phyloP scores from a whole-genome alignment of 2,329 filamentous ascomycete species.

The Penicillium sp. region DNA sequence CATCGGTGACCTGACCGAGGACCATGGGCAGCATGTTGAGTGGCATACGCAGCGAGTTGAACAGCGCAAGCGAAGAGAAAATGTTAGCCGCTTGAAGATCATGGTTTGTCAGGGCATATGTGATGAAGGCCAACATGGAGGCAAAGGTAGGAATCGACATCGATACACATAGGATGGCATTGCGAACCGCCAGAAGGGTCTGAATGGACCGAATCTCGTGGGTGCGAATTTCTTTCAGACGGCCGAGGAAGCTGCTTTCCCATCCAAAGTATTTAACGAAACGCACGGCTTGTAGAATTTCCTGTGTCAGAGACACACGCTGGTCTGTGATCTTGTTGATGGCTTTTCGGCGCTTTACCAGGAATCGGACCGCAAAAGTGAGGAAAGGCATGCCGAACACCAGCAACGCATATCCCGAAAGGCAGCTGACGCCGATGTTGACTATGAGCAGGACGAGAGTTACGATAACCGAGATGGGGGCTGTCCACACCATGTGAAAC shows the following conservation, averaged over 20 bases:
- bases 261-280: constrained; percentile 98
- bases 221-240: constrained; percentile 71
- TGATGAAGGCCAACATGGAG: constrained; percentile 93
- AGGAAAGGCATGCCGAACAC: constrained; percentile 76
- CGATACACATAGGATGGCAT: constrained; percentile 79
- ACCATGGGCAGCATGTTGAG: constrained; percentile 87
- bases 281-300: constrained; percentile 84
- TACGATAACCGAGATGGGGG: constrained; percentile 74
- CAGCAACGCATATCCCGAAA: constrained; percentile 83
- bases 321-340: constrained; percentile 97
- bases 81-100: constrained; percentile 71
- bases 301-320: constrained; percentile 85
- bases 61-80: constrained; percentile 91
- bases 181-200: constrained; percentile 76
- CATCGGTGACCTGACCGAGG: constrained; percentile 86
- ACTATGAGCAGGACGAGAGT: constrained; percentile 78
- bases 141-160: constrained; percentile 88
- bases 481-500: constrained; percentile 90
- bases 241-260: constrained; percentile 82
- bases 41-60: constrained; percentile 87
- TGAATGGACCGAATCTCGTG: constrained; percentile 84
- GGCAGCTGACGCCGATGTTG: constrained; percentile 86
- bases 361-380: constrained; percentile 71
- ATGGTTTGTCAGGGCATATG: constrained; percentile 66
- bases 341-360: constrained; percentile 71